phyloP scores from a whole-genome alignment of 306 rosid species.

The Quercus dentata region DNA sequence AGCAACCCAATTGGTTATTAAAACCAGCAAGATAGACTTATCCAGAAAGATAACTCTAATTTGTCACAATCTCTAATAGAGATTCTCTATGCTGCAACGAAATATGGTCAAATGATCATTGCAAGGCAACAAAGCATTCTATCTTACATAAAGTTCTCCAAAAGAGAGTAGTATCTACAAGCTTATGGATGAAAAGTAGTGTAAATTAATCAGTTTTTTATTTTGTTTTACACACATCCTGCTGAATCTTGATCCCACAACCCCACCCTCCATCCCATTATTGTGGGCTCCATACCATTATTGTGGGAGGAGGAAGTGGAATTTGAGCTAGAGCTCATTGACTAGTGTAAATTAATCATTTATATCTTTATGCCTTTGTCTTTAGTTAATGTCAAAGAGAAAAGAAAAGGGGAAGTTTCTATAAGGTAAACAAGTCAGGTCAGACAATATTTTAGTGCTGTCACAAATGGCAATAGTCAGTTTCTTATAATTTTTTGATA shows the following conservation, averaged over 20 bases:
- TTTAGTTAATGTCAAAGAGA: too few relatives aligned
- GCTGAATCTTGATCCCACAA: too few relatives aligned
- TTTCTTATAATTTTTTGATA: neutral
- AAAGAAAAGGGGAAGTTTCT: too few relatives aligned
- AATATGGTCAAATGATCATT: neutral
- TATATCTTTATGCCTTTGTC: too few relatives aligned
- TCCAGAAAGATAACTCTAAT: conserved; percentile 11
- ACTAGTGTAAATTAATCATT: too few relatives aligned
- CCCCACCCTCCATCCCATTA: too few relatives aligned
- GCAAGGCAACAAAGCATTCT: neutral
- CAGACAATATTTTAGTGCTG: neutral
- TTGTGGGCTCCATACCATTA: too few relatives aligned
- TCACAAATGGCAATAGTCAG: neutral
- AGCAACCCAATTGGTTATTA: conserved; percentile 5
- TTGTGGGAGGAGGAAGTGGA: too few relatives aligned
- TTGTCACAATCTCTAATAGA: neutral
- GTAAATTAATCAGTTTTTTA: too few relatives aligned
- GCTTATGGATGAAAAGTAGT: neutral
- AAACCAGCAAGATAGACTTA: neutral
- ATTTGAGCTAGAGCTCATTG: too few relatives aligned
- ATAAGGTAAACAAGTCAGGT: too few relatives aligned
- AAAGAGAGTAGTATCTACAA: neutral
- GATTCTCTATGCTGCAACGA: neutral
- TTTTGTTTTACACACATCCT: too few relatives aligned
- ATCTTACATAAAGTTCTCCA: neutral